Base-by-base conservation (phyloP, 2,329 filamentous ascomycete species). In the Grosmannia penicillata region DNA sequence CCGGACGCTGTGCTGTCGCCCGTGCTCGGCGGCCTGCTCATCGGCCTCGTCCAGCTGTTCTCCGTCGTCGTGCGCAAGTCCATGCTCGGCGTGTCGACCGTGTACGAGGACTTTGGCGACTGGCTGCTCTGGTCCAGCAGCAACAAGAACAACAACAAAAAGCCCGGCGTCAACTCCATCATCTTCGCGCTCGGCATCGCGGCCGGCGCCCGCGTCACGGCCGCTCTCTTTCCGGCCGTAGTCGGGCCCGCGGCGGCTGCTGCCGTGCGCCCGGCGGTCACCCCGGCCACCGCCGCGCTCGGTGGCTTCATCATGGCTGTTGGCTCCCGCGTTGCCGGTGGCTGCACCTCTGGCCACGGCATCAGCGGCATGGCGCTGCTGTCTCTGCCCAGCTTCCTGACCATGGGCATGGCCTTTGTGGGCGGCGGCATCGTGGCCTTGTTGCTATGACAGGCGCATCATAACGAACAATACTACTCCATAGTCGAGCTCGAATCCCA, bases 331-430 rank as follows among this genome's bases (percentile, higher is more conserved):
- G 50, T 80, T 39, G 76, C 71, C 0, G 75, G 75, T 2, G 78
- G 78, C 0, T 82, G 78, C 45, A 78, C 77, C 0, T 77, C 72
- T 6, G 77, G 78, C 0, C 78, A 82, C 51, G 78, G 78, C 0
- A 74, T 82, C 45, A 78, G 71, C 42, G 78, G 78, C 0, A 65
- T 81, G 49, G 69, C 71, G n/a, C 58, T 75, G 43, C 57, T 81
- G 36, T 75, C 70, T 0, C 56, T 69, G 4, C 70, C 75, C 9
- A 81, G 77, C 49, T 61, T 79, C 39, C 53, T 81, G 11, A 76
- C 72, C 0, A 72, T 79, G 19, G 65, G 55, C 3, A 58, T 65
- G 6, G 67, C 74, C 47, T 79, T 81, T 58, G 64, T 51, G 1
- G 63, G 63, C 1, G 75, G 72, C 4, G 25, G 36, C 8, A 7